Evolutionary conservation across 2,329 filamentous ascomycete genomes (phyloP), one percentile per base, ranked within the genome.

Genomic region (Diaporthe australafricana): DNA sequence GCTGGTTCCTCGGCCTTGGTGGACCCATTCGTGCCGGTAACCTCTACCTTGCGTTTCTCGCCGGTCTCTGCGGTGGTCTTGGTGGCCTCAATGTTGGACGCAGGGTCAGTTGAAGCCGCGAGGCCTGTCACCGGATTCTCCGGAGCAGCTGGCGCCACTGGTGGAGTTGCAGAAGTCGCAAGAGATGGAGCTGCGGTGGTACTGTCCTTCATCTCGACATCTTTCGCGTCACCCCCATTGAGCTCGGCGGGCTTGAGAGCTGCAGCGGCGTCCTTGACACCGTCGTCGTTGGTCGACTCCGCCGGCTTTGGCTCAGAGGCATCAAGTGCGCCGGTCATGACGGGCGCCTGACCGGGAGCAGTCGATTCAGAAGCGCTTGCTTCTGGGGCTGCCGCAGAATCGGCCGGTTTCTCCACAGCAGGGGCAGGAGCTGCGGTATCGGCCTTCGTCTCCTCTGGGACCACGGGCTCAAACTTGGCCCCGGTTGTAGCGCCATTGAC

Each of bases 11-110:
- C 72, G 32, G 22, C 53, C 16, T 25, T 50, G 17, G 42, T 20
- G 25, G 57, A 14, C 16, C 52, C 72, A 25, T 70, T 67, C 50
- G 53, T 69, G 27, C 53, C 48, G 16, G 70, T 48, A 20, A 38
- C 55, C 14, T 71, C 68, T 20, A 73, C 75, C 73, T 78, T 76
- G 75, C 77, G 77, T 72, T 79, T 79, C 32, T 76, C 74, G 60
- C 75, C 75, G 30, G 67, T 68, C 20, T 55, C 62, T 2, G 70
- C 38, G 1, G 60, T 25, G 2, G 35, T 50, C n/a, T 22, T 60
- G 17, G 17, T 55, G 38, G 65, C 38, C 20, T 47, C 65, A 35
- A 14, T 50, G 60, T 38, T 50, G 60, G 60, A 38, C n/a, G 47
- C 67, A n/a, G 50, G 35, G 1, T n/a, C 70, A 47, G 66, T 27